A percentile compares a stretch with the other conserved stretches of the same genome.
Conservation (phyloP, 306 rosid species). For the Trifolium repens region DNA sequence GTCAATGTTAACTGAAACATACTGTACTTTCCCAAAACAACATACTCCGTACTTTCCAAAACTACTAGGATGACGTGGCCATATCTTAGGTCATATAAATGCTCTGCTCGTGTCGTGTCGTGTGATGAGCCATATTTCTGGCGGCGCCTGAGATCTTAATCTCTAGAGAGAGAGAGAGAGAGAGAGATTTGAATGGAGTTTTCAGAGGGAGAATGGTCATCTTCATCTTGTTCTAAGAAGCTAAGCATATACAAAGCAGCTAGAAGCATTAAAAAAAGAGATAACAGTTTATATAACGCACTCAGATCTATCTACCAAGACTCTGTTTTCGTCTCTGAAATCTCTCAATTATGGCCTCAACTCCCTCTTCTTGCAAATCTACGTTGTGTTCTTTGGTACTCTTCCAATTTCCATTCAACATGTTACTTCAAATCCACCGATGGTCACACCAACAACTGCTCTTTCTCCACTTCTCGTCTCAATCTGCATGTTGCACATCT, state of each 20-base stretch:
- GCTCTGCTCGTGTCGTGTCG: too few relatives aligned
- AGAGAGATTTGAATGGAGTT: too few relatives aligned
- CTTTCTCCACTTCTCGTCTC: conserved; percentile 89
- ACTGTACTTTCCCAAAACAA: too few relatives aligned
- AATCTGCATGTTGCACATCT: conserved; percentile 85
- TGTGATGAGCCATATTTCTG: too few relatives aligned
- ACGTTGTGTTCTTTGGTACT: conserved; percentile 93
- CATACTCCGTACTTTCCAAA: too few relatives aligned
- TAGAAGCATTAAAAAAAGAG: conserved; percentile 70
- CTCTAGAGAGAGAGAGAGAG: too few relatives aligned
- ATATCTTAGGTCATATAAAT: too few relatives aligned
- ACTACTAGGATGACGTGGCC: too few relatives aligned
- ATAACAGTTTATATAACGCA: conserved; percentile 81
- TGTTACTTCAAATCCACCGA: conserved; percentile 97
- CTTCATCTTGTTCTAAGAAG: too few relatives aligned
- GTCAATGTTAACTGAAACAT: too few relatives aligned
- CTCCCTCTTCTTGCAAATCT: conserved; percentile 93
- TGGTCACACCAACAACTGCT: conserved; percentile 88
- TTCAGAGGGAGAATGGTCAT: too few relatives aligned
- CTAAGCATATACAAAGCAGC: conserved; percentile 76
- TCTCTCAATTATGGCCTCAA: conserved; percentile 82
- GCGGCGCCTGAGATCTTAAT: too few relatives aligned
- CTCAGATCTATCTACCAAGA: conserved; percentile 80
- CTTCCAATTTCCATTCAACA: conserved; percentile 62
- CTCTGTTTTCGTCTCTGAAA: conserved; percentile 74